phyloP scores from a whole-genome alignment of 2,329 filamentous ascomycete species.

The Beauveria pseudobassiana region DNA sequence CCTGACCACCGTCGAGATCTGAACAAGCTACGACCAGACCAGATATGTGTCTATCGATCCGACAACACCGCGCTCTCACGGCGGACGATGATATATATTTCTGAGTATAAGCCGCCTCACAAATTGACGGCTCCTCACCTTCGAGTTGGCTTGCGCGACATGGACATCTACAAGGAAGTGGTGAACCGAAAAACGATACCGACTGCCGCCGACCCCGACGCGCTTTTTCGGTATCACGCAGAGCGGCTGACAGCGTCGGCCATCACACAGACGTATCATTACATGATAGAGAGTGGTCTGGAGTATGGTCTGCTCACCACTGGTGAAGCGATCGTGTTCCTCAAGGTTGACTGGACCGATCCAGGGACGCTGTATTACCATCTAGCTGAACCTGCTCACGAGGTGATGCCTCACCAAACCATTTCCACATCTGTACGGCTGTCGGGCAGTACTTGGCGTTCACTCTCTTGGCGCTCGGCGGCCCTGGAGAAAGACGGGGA shows the following conservation, averaged over 20 bases:
- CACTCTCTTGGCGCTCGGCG: constrained; percentile 4
- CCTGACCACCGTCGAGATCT: constrained; percentile 13
- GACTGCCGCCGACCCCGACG: constrained; percentile 20
- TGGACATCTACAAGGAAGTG: constrained; percentile 34
- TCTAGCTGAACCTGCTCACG: constrained; percentile 2
- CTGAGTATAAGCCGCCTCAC: constrained; percentile 41
- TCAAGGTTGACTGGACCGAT: constrained; percentile 25
- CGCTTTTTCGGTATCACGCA: constrained; percentile 27
- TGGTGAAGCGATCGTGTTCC: constrained; percentile 35
- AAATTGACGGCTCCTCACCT: constrained; percentile 37
- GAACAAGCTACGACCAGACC: constrained; percentile 23
- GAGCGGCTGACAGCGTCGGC: constrained; percentile 32
- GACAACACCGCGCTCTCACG: constrained; percentile 5
- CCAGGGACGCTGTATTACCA: constrained; percentile 9
- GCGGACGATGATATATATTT: constrained; percentile 23
- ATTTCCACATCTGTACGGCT: constrained; percentile 1
- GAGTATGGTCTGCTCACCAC: constrained; percentile 35
- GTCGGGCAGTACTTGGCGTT: constrained; percentile 11
- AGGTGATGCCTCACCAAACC: background rate
- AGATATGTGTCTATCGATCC: constrained; percentile 24
- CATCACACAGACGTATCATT: constrained; percentile 40
- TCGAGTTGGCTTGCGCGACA: constrained; percentile 31
- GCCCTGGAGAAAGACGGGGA: background rate
- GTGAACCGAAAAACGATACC: constrained; percentile 21
- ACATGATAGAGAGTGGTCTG: constrained; percentile 40